Conservation (phyloP, 1,284 basidiomycete genomes). For the Malassezia arunalokei region DNA sequence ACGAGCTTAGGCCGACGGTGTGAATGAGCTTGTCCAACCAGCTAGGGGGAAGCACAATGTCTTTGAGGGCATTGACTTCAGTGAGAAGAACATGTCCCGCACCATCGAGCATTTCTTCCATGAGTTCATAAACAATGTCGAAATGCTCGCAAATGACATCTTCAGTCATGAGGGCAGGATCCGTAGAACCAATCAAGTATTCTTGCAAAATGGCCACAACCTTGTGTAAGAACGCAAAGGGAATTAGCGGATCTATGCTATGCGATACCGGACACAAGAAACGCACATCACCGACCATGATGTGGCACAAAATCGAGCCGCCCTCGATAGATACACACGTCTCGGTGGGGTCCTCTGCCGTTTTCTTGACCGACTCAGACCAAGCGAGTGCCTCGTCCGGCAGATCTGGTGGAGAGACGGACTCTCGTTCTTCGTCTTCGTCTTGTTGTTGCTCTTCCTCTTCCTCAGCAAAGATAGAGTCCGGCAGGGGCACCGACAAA, state of each 20-base stretch:
- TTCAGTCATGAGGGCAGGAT: conserved; percentile 27
- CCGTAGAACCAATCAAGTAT: conserved; percentile 27
- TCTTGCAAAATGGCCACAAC: conserved; percentile 56
- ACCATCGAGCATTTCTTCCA: conserved; percentile 42
- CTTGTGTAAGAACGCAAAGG: conserved; percentile 72
- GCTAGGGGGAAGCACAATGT: conserved; percentile 36
- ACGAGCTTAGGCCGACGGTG: conserved; percentile 22
- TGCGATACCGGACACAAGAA: conserved; percentile 69
- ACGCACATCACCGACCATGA: conserved; percentile 60
- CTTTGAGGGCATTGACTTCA: conserved; percentile 34
- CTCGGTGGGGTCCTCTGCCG: background rate
- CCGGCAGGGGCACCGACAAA: conserved; percentile 6
- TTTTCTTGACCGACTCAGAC: conserved; percentile 8
- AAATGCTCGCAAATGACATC: conserved; percentile 36
- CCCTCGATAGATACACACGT: conserved; percentile 17
- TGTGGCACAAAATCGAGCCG: conserved; percentile 60
- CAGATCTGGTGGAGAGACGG: background rate
- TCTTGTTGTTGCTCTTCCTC: conserved; percentile 15
- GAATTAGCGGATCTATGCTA: conserved; percentile 76
- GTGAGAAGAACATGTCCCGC: conserved; percentile 39
- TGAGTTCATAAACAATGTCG: conserved; percentile 39
- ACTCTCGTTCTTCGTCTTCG: conserved; percentile 10
- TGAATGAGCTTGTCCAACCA: conserved; percentile 35
- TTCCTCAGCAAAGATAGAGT: conserved; percentile 2
- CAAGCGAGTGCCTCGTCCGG: conserved; percentile 23